Conservation (phyloP, 1,284 basidiomycete genomes). For the Irpex sp. region DNA sequence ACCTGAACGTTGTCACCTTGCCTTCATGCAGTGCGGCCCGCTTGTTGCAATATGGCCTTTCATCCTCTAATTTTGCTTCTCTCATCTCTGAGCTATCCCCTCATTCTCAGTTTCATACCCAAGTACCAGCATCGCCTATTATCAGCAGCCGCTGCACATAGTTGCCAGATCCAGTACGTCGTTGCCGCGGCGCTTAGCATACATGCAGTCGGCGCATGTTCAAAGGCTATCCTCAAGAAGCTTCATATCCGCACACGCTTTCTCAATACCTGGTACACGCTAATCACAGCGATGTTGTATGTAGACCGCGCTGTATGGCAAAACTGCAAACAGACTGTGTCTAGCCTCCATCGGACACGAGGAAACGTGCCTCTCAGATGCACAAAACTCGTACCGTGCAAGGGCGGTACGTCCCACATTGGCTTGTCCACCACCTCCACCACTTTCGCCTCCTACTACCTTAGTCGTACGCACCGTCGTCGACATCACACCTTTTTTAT, state of each 20-base stretch:
- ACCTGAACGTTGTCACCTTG: not conserved
- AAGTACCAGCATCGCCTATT: not conserved
- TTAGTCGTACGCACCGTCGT: not conserved
- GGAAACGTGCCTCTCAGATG: not conserved
- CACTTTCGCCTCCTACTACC: not conserved
- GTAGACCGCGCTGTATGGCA: not conserved
- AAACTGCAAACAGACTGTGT: not conserved
- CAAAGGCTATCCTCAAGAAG: not conserved
- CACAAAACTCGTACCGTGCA: not conserved
- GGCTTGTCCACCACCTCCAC: not conserved
- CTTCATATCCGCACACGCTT: not conserved
- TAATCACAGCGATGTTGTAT: not conserved
- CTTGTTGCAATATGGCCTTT: not conserved
- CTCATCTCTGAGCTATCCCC: not conserved
- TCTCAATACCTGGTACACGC: not conserved
- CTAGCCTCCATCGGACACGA: not conserved
- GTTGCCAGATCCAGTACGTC: not conserved
- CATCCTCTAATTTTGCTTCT: not conserved
- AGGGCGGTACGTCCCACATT: not conserved
- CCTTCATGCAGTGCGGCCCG: not conserved
- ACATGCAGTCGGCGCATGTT: not conserved
- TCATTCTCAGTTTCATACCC: not conserved
- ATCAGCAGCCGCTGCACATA: not conserved
- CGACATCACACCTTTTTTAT: not conserved
- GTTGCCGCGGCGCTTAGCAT: not conserved